Percentiles rank a stretch among this genome's conserved stretches.
These are phyloP conservation scores for Coniochaeta hoffmannii DNA, from an alignment of 2,329 filamentous ascomycete genomes.

Conservation along the genomic window DNA sequence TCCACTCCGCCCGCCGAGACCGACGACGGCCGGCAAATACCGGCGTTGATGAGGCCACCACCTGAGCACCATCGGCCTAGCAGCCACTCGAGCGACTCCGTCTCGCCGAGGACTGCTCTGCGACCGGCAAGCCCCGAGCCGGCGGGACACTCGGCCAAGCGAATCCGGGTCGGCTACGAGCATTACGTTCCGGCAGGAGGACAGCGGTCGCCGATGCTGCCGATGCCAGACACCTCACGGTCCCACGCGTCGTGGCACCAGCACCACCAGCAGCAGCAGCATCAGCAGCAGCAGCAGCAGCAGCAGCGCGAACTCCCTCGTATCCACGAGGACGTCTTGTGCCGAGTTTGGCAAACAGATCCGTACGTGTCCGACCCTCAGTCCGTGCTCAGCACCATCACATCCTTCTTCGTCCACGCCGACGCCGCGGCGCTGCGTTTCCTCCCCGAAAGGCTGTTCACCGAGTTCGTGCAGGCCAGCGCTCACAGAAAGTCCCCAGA, in stretches of 20 bases:
- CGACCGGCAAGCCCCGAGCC: conserved; percentile 23
- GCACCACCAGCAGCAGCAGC: conserved; percentile 18
- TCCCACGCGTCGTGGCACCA: conserved; percentile 19
- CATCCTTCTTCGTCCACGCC: conserved; percentile 34
- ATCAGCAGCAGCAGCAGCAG: conserved; percentile 19
- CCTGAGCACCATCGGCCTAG: conserved; percentile 30
- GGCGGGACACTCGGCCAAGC: conserved; percentile 34
- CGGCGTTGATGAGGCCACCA: conserved; percentile 19
- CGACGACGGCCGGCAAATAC: conserved; percentile 33
- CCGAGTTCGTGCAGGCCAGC: conserved; percentile 24
- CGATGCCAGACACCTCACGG: conserved; percentile 27
- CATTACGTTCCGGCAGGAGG: conserved; percentile 29
- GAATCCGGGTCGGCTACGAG: conserved; percentile 39
- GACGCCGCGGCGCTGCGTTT: conserved; percentile 34
- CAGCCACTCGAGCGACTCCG: conserved; percentile 38
- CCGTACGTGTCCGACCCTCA: conserved; percentile 36
- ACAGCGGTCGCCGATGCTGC: conserved; percentile 23
- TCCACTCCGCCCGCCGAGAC: conserved; percentile 43
- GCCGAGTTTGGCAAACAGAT: conserved; percentile 42
- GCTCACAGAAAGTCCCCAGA: conserved; percentile 30
- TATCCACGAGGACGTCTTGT: conserved; percentile 41
- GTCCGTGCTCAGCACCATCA: conserved; percentile 28
- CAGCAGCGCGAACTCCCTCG: conserved; percentile 32
- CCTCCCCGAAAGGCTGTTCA: conserved; percentile 31
- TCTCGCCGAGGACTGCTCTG: conserved; percentile 36